Percentiles rank a stretch among this genome's conserved stretches.
Conservation (phyloP, 352 stramenopile genomes). For the Blastocystis sp. region DNA sequence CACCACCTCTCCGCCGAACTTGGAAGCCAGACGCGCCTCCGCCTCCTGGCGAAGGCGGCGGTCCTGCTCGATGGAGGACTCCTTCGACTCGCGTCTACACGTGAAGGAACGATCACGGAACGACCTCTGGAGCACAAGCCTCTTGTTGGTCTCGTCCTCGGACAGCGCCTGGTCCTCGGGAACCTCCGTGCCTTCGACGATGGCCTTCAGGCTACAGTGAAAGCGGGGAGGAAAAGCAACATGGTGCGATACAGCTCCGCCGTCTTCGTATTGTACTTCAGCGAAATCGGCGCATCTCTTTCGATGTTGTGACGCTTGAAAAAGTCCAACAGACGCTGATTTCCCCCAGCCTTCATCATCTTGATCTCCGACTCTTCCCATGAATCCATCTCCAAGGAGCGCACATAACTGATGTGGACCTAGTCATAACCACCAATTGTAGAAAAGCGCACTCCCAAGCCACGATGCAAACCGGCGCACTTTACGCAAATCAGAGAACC, state of each 20-base stretch:
- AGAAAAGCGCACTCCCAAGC: constrained; percentile 87
- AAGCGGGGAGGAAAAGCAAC: background rate
- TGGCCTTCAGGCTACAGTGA: constrained; percentile 20
- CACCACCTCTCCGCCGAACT: constrained; percentile 5
- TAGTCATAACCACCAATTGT: background rate
- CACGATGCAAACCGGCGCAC: constrained; percentile 87
- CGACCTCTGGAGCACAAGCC: background rate
- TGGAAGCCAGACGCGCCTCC: constrained; percentile 4
- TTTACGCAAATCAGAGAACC: constrained; percentile 92
- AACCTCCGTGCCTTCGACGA: constrained; percentile 34
- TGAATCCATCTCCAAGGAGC: constrained; percentile 90
- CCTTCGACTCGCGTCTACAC: constrained; percentile 25
- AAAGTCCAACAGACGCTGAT: constrained; percentile 85
- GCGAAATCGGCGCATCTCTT: constrained; percentile 79
- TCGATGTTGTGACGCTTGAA: constrained; percentile 80
- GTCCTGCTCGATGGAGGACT: constrained; percentile 34
- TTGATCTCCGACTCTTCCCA: constrained; percentile 89
- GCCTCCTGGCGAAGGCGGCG: constrained; percentile 20
- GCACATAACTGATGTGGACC: constrained; percentile 71
- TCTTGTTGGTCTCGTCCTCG: constrained; percentile 28
- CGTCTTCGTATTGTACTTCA: constrained; percentile 85
- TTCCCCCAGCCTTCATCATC: constrained; percentile 87
- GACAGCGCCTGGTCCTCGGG: background rate
- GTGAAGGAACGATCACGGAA: background rate
- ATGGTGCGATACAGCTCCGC: constrained; percentile 77